Evolutionary conservation across 805 yeast genomes (phyloP), one percentile per base, ranked within the genome.

Genomic region (Barnettozyma sucrosica): DNA sequence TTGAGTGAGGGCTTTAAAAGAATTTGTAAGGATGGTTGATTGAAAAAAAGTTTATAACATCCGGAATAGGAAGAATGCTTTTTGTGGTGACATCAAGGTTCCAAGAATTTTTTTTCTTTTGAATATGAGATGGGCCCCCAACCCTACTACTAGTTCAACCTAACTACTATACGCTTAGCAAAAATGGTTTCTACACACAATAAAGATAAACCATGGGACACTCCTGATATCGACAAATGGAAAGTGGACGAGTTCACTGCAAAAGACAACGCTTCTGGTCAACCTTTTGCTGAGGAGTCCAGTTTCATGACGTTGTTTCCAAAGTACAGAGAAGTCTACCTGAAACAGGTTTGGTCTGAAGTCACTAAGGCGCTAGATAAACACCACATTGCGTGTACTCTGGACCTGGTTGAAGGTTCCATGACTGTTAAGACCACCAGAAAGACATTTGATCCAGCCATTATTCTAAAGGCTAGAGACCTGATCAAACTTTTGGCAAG

Each of bases 131-230:
- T 43, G 43, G 39, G 44, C 26, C 14, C n/a, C 32, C 14, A 26
- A 26, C 16, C 9, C 7, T 11, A 28, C 9, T 23, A 23, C 25
- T 23, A 28, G 3, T 28, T 28, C 16, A 5, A 28, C 14, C 32
- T 28, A 28, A 4, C n/a, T 28, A 28, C 16, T 28, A 16, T 8
- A 13, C 16, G 16, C 14, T 13, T 13, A 8, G 20, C 24, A 36
- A 55, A 41, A 39, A 92, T 92, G 99, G 89, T 85, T 21, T 88
- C 97, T 2, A 88, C 95, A 41, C 90, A 92, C 66, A 88, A 93
- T 66, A 83, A 81, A 62, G 98, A 93, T 59, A 92, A 92, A 67
- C 98, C 98, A 45, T 90, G 98, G 98, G 98, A 90, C 64, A 90
- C 96, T 10, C 88, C 85, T 19, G 97, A 89, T 57, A 82, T 90